These are phyloP conservation scores for Starmerella vitae DNA, from an alignment of 805 yeast genomes.

Conservation along the genomic window DNA sequence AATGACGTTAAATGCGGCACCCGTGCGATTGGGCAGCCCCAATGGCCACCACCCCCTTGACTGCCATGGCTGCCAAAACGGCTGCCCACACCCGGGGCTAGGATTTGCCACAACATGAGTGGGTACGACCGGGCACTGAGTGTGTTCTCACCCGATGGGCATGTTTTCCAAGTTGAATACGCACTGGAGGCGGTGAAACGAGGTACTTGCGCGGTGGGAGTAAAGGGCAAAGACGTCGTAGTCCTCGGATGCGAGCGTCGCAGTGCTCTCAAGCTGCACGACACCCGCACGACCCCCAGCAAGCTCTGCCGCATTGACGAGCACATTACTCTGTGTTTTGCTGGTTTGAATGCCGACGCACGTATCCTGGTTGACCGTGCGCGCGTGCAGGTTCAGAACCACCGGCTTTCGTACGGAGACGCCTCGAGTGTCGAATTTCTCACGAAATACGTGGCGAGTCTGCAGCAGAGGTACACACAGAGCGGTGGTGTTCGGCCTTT, in stretches of 20 bases:
- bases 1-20: no score
- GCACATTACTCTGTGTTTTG: slow-evolving; percentile 85
- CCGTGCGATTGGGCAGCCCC: no score
- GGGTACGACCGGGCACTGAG: slow-evolving; percentile 99
- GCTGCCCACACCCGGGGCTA: no score
- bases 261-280: slow-evolving; percentile 88
- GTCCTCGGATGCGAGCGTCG: slow-evolving; percentile 95
- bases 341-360: slow-evolving; percentile 98
- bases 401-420: slow-evolving; percentile 85
- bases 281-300: slow-evolving; percentile 89
- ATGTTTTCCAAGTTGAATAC: slow-evolving; percentile 96
- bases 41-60: no score
- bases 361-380: slow-evolving; percentile 90
- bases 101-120: no score
- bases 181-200: slow-evolving; percentile 96
- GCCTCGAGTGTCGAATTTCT: slow-evolving; percentile 83
- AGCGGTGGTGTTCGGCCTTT: slow-evolving; percentile 98
- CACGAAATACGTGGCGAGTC: slow-evolving; percentile 93
- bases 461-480: slow-evolving; percentile 92
- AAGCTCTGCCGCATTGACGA: slow-evolving; percentile 84
- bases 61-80: no score
- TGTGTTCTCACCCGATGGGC: slow-evolving; percentile 98
- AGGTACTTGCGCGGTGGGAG: slow-evolving; percentile 97
- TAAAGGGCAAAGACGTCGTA: slow-evolving; percentile 76
- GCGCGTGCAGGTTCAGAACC: slow-evolving; percentile 91